Conservation (phyloP, 2,329 filamentous ascomycete species). For the Xylaria hypoxylon region DNA sequence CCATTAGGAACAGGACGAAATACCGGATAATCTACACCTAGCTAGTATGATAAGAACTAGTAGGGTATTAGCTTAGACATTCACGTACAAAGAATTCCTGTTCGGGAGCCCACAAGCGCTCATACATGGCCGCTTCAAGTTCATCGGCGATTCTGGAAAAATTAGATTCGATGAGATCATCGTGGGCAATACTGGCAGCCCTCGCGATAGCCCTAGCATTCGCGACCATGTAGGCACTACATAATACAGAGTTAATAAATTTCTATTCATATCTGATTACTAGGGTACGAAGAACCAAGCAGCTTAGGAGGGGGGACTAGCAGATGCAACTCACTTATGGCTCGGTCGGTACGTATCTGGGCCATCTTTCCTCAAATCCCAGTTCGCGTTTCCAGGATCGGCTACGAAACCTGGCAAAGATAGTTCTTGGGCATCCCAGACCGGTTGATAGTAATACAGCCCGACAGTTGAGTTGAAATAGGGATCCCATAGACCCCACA, state of each 20-base stretch:
- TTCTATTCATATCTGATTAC: not conserved
- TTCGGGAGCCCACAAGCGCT: slow-evolving; percentile 54
- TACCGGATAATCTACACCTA: not conserved
- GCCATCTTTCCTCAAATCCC: slow-evolving; percentile 51
- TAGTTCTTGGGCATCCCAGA: slow-evolving; percentile 58
- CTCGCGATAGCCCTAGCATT: slow-evolving; percentile 55
- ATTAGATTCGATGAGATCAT: slow-evolving; percentile 46
- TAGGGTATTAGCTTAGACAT: not conserved
- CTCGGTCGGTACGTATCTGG: slow-evolving; percentile 57
- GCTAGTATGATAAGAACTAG: not conserved
- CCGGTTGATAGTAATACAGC: slow-evolving; percentile 57
- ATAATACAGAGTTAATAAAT: slow-evolving; percentile 14
- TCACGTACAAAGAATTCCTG: slow-evolving; percentile 54
- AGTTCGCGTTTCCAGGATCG: slow-evolving; percentile 49
- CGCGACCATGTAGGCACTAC: slow-evolving; percentile 56
- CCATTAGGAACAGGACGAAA: not conserved
- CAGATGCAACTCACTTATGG: slow-evolving; percentile 49
- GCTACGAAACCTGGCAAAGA: slow-evolving; percentile 55
- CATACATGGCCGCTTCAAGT: slow-evolving; percentile 52
- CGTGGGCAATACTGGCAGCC: slow-evolving; percentile 53
- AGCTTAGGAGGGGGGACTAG: not conserved
- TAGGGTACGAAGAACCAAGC: not conserved
- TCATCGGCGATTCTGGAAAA: slow-evolving; percentile 52
- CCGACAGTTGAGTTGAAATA: slow-evolving; percentile 52
- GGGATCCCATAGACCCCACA: slow-evolving; percentile 56